Conservation (phyloP, 108 stramenopile genomes). For the Cylindrotheca fusiformis region DNA sequence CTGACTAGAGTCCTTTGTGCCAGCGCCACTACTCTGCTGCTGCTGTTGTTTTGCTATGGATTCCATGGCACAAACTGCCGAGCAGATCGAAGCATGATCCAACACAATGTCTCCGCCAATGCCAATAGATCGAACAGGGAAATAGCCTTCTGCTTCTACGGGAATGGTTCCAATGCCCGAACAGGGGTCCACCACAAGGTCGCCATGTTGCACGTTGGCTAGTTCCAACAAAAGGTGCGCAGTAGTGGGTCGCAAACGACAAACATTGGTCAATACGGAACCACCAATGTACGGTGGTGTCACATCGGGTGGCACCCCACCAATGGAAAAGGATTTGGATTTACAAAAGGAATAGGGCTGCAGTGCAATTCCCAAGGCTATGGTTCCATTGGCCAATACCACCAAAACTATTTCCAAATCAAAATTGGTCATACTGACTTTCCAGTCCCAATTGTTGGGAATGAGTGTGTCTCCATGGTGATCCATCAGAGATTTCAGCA, state of each 20-base stretch:
- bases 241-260: constrained; percentile 52
- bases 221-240: constrained; percentile 50
- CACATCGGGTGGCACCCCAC: constrained; percentile 51
- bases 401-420: constrained; percentile 56
- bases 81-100: constrained; percentile 14
- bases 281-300: constrained; percentile 37
- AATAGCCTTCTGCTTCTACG: constrained; percentile 31
- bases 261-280: constrained; percentile 20
- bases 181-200: constrained; percentile 71
- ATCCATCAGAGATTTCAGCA: constrained; percentile 19
- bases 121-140: constrained; percentile 11
- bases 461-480: constrained; percentile 5
- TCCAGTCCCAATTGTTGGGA: constrained; percentile 26
- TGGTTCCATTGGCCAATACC: constrained; percentile 17
- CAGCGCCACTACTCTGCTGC: background rate
- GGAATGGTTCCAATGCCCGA: constrained; percentile 68
- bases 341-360: constrained; percentile 50
- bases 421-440: constrained; percentile 53
- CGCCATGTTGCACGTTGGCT: constrained; percentile 35
- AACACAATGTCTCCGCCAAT: constrained; percentile 62
- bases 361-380: constrained; percentile 48
- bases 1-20: constrained; percentile 4
- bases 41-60: constrained; percentile 7
- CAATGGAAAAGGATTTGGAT: constrained; percentile 40
- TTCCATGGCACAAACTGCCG: constrained; percentile 19